phyloP scores from a whole-genome alignment of 1,139 yeast genomes.

The Geotrichum klebahnii region DNA sequence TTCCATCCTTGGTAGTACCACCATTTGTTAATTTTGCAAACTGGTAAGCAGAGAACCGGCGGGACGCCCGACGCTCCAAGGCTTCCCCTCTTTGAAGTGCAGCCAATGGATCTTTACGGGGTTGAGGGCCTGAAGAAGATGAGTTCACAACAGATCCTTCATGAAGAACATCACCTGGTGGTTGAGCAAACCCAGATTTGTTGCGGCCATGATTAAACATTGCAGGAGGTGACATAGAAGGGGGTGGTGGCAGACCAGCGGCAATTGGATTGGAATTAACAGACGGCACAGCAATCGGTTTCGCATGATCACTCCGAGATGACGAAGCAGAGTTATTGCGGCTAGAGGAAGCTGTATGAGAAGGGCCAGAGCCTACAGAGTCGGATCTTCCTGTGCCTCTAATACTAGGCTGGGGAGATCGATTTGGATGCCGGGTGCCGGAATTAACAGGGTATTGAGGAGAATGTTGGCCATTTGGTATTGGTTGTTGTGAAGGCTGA shows the following conservation, averaged over 20 bases:
- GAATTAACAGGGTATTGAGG: neutral
- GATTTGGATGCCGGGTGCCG: conserved; percentile 2
- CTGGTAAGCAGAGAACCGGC: conserved; percentile 89
- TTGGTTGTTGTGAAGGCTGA: neutral
- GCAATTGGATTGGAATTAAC: neutral
- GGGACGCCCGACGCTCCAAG: conserved; percentile 84
- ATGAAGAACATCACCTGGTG: neutral
- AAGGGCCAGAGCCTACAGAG: neutral
- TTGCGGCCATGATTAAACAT: conserved; percentile 4
- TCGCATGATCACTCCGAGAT: neutral
- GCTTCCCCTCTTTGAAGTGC: conserved; percentile 78
- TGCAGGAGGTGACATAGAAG: neutral
- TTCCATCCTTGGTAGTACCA: conserved; percentile 13
- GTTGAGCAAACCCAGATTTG: neutral
- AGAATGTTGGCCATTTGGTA: neutral
- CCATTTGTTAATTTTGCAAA: conserved; percentile 69
- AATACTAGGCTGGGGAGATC: conserved; percentile 13
- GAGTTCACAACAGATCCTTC: neutral
- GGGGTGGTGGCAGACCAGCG: neutral
- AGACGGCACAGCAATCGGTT: neutral
- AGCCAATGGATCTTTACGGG: conserved; percentile 53
- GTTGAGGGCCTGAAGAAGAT: neutral
- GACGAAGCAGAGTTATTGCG: conserved; percentile 10
- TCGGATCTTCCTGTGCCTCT: conserved; percentile 9
- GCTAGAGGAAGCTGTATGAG: neutral